Conservation (phyloP, 2,329 filamentous ascomycete genomes). For the Ophiosphaerella korrae region DNA sequence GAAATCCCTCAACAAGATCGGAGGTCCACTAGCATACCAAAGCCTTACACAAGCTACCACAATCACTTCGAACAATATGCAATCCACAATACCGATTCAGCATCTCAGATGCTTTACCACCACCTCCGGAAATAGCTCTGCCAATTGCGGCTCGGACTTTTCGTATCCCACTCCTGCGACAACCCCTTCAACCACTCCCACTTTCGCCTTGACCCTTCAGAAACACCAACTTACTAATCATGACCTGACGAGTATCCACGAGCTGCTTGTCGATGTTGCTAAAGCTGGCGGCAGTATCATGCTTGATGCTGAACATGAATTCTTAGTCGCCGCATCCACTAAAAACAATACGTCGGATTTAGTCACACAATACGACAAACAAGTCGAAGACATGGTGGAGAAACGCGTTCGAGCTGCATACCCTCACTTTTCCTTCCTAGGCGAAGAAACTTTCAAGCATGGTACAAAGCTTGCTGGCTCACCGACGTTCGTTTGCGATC, state of each 20-base stretch:
- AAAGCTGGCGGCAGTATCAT: constrained; percentile 40
- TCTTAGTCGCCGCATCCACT: constrained; percentile 21
- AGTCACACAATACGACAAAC: constrained; percentile 61
- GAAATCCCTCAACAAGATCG: no score
- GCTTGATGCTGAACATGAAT: constrained; percentile 35
- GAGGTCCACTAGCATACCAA: no score
- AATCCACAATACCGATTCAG: not conserved
- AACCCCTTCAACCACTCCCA: constrained; percentile 17
- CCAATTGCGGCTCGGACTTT: constrained; percentile 9
- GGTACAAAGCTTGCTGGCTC: constrained; percentile 34
- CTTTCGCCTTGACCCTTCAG: constrained; percentile 16
- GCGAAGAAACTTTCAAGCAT: constrained; percentile 44
- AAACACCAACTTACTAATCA: constrained; percentile 21
- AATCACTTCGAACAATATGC: not conserved
- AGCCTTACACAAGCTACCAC: not conserved
- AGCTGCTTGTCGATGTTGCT: constrained; percentile 32
- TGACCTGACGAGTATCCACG: constrained; percentile 20
- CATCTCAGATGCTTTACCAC: not conserved
- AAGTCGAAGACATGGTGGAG: constrained; percentile 59
- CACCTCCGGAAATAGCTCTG: constrained; percentile 3
- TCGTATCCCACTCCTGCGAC: constrained; percentile 10
- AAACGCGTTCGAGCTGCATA: constrained; percentile 50
- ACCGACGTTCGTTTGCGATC: constrained; percentile 46
- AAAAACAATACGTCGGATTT: constrained; percentile 55
- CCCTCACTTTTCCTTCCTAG: constrained; percentile 51